phyloP scores from a whole-genome alignment of 306 rosid genomes.

The Nissolia schottii region DNA sequence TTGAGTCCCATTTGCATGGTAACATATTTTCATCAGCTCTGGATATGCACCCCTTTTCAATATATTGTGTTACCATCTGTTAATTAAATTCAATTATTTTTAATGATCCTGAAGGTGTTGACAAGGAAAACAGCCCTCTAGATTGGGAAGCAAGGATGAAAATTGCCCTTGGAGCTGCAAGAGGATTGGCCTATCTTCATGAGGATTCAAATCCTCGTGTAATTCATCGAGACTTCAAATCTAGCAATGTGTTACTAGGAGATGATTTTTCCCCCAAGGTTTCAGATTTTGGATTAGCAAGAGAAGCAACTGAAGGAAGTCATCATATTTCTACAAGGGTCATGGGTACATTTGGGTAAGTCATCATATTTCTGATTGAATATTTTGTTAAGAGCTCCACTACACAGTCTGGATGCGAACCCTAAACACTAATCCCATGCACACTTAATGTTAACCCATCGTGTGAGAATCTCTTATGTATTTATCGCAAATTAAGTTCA shows the following conservation, averaged over 20 bases:
- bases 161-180: conserved; percentile 94
- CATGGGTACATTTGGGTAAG: conserved; percentile 98
- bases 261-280: conserved; percentile 93
- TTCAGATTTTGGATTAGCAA: conserved; percentile 96
- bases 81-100: conserved; percentile 6
- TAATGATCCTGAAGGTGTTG: conserved; percentile 54
- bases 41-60: conserved; percentile 6
- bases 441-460: background rate
- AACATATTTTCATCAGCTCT: conserved; percentile 22
- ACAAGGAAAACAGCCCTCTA: conserved; percentile 65
- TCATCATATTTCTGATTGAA: background rate
- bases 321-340: no score
- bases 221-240: conserved; percentile 92
- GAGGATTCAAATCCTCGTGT: conserved; percentile 97
- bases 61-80: background rate
- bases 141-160: conserved; percentile 93
- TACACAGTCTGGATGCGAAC: background rate
- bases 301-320: conserved; percentile 96
- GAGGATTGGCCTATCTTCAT: conserved; percentile 97
- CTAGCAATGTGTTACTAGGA: conserved; percentile 87
- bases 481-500: background rate
- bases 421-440: background rate
- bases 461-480: no score
- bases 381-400: conserved; percentile 1
- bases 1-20: conserved; percentile 99